A percentile compares a stretch with the other conserved stretches of the same genome.
Evolutionary conservation across 2,329 filamentous ascomycete genomes (phyloP).

Genomic region (Fusarium sambucinum): DNA sequence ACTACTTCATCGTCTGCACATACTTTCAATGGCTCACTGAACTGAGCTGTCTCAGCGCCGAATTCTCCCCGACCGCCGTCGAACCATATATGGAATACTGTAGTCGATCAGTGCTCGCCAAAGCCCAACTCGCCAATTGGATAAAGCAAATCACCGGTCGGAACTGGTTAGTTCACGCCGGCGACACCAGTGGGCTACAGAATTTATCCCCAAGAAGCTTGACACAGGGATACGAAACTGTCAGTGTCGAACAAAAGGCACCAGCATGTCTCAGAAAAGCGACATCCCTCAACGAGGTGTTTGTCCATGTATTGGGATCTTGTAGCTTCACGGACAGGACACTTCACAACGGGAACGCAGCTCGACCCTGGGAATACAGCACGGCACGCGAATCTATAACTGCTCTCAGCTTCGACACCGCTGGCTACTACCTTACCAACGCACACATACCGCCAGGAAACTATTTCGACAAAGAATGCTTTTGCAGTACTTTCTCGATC

Average conservation of each 20-base stretch:
- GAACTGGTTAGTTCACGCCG: constrained; percentile 27
- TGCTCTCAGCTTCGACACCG: constrained; percentile 22
- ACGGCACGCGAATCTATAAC: not conserved
- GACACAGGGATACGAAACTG: not conserved
- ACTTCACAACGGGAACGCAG: constrained; percentile 18
- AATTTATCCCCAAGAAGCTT: constrained; percentile 7
- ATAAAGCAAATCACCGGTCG: constrained; percentile 9
- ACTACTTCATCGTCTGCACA: constrained; percentile 31
- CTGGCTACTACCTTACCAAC: constrained; percentile 15
- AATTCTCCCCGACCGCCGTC: constrained; percentile 19
- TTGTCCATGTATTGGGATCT: constrained; percentile 12
- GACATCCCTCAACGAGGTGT: not conserved
- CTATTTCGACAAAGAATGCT: constrained; percentile 34
- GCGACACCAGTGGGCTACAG: constrained; percentile 13
- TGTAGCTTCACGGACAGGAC: constrained; percentile 23
- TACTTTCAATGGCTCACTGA: constrained; percentile 34
- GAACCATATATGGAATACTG: constrained; percentile 19
- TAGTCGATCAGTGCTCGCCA: constrained; percentile 29
- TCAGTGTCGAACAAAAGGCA: not conserved
- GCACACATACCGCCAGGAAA: not conserved
- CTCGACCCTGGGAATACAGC: constrained; percentile 35
- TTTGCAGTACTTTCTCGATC: constrained; percentile 18
- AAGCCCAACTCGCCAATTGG: constrained; percentile 30
- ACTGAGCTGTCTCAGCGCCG: constrained; percentile 24
- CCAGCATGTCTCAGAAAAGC: constrained; percentile 16